Percentiles rank a stretch among this genome's conserved stretches.
Conservation (phyloP, 192 early-diverging fungal genomes). For the Chytriomyces hyalinus region DNA sequence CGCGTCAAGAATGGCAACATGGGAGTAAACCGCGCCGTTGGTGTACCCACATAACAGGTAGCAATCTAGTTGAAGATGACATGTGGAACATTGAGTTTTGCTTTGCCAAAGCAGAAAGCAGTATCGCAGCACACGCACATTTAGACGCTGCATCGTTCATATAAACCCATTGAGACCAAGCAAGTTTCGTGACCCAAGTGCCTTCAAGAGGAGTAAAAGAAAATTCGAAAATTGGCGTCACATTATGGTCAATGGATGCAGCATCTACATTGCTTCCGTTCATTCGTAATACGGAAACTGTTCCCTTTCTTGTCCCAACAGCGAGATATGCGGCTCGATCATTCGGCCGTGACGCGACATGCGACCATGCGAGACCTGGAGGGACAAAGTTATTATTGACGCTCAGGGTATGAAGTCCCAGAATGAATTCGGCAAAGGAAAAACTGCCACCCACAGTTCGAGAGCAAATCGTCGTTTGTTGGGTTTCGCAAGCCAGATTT, state of each 20-base stretch:
- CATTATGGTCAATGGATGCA: conserved; percentile 9
- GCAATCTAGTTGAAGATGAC: not conserved
- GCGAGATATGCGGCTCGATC: not conserved
- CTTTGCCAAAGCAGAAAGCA: not conserved
- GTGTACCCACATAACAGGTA: conserved; percentile 18
- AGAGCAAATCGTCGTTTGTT: not conserved
- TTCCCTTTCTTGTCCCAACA: conserved; percentile 19
- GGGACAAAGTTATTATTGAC: not conserved
- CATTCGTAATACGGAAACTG: not conserved
- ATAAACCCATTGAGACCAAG: conserved; percentile 29
- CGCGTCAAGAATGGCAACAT: not conserved
- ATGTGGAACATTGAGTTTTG: too few relatives aligned
- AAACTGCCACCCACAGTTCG: not conserved
- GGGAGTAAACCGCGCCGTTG: conserved; percentile 8
- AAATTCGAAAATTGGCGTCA: not conserved
- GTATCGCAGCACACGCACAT: not conserved
- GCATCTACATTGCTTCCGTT: not conserved
- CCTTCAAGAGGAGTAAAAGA: not conserved
- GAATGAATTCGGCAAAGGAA: not conserved
- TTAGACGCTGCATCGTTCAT: not conserved
- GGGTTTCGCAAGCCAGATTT: not conserved
- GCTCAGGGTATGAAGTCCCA: not conserved
- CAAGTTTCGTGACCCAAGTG: conserved; percentile 4
- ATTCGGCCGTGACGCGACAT: too few relatives aligned
- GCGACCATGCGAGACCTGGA: conserved; percentile 19